Base-by-base conservation (phyloP, 2,329 filamentous ascomycete species). In the Chrysoporthe deuterocubensis region DNA sequence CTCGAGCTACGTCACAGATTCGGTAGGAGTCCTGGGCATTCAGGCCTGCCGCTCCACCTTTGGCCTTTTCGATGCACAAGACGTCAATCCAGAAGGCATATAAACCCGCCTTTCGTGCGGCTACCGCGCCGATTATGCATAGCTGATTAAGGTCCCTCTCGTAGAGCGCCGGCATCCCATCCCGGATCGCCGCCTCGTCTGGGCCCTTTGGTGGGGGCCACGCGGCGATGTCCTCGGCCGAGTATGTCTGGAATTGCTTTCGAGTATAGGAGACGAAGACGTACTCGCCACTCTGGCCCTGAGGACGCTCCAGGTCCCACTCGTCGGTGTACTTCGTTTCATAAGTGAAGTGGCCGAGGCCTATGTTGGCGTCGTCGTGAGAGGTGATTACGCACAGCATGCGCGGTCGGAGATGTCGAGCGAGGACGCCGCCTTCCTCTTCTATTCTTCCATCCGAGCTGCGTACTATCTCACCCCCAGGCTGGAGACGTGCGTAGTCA, bases 1-100 rank as follows among this genome's bases (percentile, higher is more conserved):
- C 79, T 14, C 82, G 77, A 7, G 82, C 78, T 4, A 83, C 78
- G 66, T 84, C 82, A 66, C 80, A 79, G 56, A 83, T 83, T 7
- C 79, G 76, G 65, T 81, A 82, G 1, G 83, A 37, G 18, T 59
- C 56, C 32, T 59, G 32, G 18, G 13, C 40, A 42, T 78, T 64
- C 46, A 50, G 46, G 46, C 46, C 46, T 50, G 46, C n/a, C n/a
- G 46, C 13, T 16, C 46, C 46, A 54, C 67, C 71, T 0, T 67
- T 78, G 72, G 69, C 78, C 73, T 67, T 75, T 48, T 57, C 78
- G 48, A 83, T 79, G 68, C 81, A 83, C 59, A 77, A 78, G 67
- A 78, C 81, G 14, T 78, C 79, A 9, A 82, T 71, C 81, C 81
- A 83, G 68, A 81, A 83, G 0, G 80, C 80, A 16, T 71, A 69